Evolutionary conservation across 495 filamentous ascomycete genomes (phyloP), one percentile per base, ranked within the genome.

Genomic region (Saxophila tyrrhenica): DNA sequence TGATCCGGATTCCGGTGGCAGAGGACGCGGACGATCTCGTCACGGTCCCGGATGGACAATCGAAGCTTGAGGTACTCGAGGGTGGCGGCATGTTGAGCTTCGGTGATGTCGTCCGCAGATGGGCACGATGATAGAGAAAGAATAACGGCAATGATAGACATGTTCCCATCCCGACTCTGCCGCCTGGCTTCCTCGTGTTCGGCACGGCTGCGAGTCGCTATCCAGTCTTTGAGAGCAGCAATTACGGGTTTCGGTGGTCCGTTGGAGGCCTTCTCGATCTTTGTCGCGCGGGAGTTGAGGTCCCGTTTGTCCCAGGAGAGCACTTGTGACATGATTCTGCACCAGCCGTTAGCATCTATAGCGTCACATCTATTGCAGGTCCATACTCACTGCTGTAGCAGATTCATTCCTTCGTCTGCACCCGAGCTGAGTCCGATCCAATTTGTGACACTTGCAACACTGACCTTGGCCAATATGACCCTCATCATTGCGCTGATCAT

Each of bases 401-500:
- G 51, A 60, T 85, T 86, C 81, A 84, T 82, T 55, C 82, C 82
- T 51, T 83, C 78, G 55, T 83, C 74, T 8, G 75, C 72, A 19
- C 72, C 74, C 25, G 75, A 69, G 0, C 76, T 84, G 13, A 66
- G 50, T 0, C 82, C 81, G 44, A 85, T 69, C 81, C 81, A 86
- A 58, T 83, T 83, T 9, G 82, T 81, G 16, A 85, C 50, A 1
- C 73, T 75, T 2, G 73, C 75, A 1, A 86, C 65, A 25, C 79
- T 79, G 53, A 84, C 66, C 60, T 86, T 86, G 2, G 82, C 76
- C 15, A 86, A 64, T 17, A 85, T 64, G n/a, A 86, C 61, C 47
- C 65, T 72, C 39, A 79, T 70, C 72, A 86, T 78, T 15, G 71
- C 81, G 58, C 73, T 81, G 44, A 86, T 75, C 82, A 86, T 85